phyloP scores from a whole-genome alignment of 23 red algal species.

The Rhodosorus marinus region DNA sequence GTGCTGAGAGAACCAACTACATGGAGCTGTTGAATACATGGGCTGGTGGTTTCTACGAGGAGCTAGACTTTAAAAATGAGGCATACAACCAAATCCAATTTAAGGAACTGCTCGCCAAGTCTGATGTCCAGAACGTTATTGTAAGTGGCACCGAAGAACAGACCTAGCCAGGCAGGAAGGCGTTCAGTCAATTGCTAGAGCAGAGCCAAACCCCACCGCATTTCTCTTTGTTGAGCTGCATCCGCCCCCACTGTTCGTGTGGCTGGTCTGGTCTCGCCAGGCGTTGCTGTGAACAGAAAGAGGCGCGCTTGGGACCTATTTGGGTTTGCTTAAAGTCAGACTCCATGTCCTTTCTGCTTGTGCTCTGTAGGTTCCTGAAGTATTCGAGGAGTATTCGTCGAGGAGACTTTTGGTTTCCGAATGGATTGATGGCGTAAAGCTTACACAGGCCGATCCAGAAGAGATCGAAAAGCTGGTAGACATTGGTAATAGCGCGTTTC shows the following conservation, averaged over 20 bases:
- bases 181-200: too few species aligned
- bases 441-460: slow-evolving; percentile 1
- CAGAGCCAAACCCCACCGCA: too few species aligned
- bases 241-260: too few species aligned
- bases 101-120: not conserved
- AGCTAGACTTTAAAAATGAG: slow-evolving; percentile 28
- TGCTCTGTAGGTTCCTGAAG: slow-evolving; percentile 29
- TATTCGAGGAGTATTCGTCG: slow-evolving; percentile 7
- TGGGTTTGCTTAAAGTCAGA: too few species aligned
- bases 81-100: slow-evolving; percentile 2
- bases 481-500: slow-evolving; percentile 9
- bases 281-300: too few species aligned
- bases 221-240: too few species aligned
- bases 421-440: slow-evolving; percentile 34
- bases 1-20: slow-evolving; percentile 8
- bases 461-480: slow-evolving; percentile 7
- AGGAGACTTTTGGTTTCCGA: slow-evolving; percentile 22
- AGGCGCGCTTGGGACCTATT: too few species aligned
- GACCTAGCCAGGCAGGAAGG: too few species aligned
- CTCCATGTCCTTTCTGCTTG: too few species aligned
- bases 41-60: slow-evolving; percentile 17
- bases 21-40: slow-evolving; percentile 11
- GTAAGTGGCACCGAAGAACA: too few species aligned
- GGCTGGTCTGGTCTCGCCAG: too few species aligned
- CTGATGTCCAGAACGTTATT: too few species aligned